Percentiles rank a stretch among this genome's conserved stretches.
Evolutionary conservation across 2,329 filamentous ascomycete species (phyloP).

Genomic region (Aspergillus nomiae): DNA sequence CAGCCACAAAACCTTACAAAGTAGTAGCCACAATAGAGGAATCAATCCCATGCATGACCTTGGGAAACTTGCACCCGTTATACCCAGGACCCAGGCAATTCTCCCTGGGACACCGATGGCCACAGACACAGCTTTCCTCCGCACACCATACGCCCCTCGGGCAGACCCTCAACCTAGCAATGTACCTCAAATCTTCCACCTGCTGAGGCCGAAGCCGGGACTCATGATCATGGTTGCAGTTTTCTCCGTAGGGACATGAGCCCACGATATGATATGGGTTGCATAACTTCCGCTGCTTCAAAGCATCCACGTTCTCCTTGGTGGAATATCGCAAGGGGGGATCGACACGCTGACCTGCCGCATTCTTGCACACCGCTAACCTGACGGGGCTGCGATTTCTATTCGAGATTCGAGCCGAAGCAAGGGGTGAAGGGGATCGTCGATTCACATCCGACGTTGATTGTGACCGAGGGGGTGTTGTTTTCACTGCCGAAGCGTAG

Average conservation of each 20-base stretch:
- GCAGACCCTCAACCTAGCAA: slow-evolving; percentile 35
- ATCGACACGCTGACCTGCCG: slow-evolving; percentile 26
- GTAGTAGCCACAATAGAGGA: neutral
- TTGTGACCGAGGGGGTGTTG: neutral
- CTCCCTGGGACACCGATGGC: slow-evolving; percentile 29
- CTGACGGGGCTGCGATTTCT: neutral
- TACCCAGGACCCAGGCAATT: slow-evolving; percentile 20
- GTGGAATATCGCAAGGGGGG: slow-evolving; percentile 19
- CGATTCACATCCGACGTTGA: neutral
- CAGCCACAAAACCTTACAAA: neutral
- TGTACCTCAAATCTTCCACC: slow-evolving; percentile 29
- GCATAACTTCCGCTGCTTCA: slow-evolving; percentile 36
- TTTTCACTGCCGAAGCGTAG: slow-evolving; percentile 18
- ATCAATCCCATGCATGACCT: neutral
- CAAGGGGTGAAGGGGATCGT: slow-evolving; percentile 1
- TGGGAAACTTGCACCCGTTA: slow-evolving; percentile 7
- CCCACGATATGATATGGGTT: slow-evolving; percentile 37
- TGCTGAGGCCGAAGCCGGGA: slow-evolving; percentile 22
- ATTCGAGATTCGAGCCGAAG: neutral
- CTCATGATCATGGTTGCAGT: slow-evolving; percentile 33
- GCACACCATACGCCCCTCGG: slow-evolving; percentile 28
- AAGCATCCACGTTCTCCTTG: slow-evolving; percentile 17
- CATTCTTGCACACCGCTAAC: slow-evolving; percentile 9
- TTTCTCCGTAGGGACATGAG: slow-evolving; percentile 16
- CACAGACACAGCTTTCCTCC: slow-evolving; percentile 28